Percentiles rank a stretch among this genome's conserved stretches.
phyloP scores from a whole-genome alignment of 768 basidiomycete genomes.

The Mycena vulgaris region DNA sequence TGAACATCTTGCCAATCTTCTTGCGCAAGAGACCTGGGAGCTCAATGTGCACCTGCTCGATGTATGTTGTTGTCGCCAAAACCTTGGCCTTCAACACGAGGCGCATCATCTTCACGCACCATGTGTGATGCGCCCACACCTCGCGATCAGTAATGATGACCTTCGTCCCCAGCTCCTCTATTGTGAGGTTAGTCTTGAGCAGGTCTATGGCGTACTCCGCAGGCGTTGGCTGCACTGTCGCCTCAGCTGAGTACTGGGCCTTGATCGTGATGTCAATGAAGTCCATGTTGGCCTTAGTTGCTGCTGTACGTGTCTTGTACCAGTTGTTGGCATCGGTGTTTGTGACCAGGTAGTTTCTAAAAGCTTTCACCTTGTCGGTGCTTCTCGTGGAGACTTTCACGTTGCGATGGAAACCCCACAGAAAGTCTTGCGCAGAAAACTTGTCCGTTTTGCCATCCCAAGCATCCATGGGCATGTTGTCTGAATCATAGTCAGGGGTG shows the following conservation, averaged over 20 bases:
- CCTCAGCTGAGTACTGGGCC: conserved; percentile 1
- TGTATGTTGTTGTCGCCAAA: neutral
- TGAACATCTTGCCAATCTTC: conserved; percentile 8
- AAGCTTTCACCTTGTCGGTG: conserved; percentile 9
- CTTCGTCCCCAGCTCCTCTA: conserved; percentile 14
- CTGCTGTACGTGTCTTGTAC: neutral
- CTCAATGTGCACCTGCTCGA: conserved; percentile 6
- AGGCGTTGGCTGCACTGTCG: neutral
- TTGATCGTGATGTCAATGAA: conserved; percentile 4
- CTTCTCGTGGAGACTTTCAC: neutral
- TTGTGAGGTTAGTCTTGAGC: neutral
- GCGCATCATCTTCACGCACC: conserved; percentile 9
- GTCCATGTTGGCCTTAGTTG: conserved; percentile 8
- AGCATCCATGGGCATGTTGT: conserved; percentile 8
- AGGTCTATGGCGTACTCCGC: neutral
- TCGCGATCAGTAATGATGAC: conserved; percentile 1
- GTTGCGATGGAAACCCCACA: conserved; percentile 9
- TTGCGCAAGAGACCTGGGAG: conserved; percentile 9
- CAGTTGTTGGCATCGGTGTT: conserved; percentile 14
- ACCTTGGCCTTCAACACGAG: conserved; percentile 2
- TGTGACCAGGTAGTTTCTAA: neutral
- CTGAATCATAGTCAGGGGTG: conserved; percentile 1
- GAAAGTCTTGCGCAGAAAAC: conserved; percentile 9
- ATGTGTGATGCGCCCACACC: conserved; percentile 16
- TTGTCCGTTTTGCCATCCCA: conserved; percentile 19